These are phyloP conservation scores for Arabis hirsuta DNA, from an alignment of 345 rosid species.

Conservation along the genomic window DNA sequence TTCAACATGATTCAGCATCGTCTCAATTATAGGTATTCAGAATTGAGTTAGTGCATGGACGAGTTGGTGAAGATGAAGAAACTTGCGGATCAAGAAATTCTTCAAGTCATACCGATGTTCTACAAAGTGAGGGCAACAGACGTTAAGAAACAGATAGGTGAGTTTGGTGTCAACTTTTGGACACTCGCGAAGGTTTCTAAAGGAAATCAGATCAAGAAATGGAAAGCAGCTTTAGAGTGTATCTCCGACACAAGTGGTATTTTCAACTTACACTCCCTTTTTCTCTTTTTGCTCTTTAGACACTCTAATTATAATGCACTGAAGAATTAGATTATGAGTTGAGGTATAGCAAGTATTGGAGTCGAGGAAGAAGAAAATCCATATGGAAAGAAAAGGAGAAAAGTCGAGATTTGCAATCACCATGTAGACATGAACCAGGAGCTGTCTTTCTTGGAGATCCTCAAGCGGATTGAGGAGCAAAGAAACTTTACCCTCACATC, in stretches of 20 bases:
- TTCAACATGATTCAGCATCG: too few species aligned
- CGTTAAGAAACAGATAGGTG: too few species aligned
- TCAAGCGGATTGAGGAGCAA: conserved; percentile 71
- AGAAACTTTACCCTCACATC: conserved; percentile 41
- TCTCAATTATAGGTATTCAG: background rate
- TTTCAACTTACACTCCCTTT: background rate
- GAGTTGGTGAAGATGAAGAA: too few species aligned
- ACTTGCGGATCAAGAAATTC: too few species aligned
- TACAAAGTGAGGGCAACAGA: too few species aligned
- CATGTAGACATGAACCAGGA: background rate
- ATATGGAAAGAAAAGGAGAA: background rate
- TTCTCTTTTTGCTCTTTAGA: background rate
- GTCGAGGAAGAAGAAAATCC: background rate
- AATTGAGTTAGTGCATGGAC: background rate
- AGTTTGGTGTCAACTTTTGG: background rate
- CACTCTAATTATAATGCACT: background rate
- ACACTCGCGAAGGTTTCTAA: too few species aligned
- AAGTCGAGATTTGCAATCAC: background rate
- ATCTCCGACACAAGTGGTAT: background rate
- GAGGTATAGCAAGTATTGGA: background rate
- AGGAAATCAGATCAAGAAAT: too few species aligned
- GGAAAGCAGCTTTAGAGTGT: too few species aligned
- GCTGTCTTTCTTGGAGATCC: conserved; percentile 62
- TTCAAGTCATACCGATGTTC: too few species aligned
- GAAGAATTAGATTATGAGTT: background rate